phyloP scores from a whole-genome alignment of 1,284 basidiomycete genomes.

The Ustilago xerochloae region DNA sequence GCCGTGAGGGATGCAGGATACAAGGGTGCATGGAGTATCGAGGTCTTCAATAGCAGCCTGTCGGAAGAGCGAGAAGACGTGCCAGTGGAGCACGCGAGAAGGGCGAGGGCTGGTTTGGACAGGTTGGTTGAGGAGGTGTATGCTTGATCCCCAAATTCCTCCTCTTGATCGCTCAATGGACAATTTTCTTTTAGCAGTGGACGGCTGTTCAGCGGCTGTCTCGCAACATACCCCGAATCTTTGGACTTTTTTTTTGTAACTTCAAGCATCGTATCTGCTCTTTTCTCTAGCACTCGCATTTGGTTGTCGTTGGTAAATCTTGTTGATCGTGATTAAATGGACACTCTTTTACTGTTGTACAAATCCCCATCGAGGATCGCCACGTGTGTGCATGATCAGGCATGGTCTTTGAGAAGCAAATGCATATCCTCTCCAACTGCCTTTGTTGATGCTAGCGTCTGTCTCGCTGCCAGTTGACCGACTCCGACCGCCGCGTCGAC shows the following conservation, averaged over 20 bases:
- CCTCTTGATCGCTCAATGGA: background rate
- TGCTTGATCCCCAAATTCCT: slow-evolving; percentile 1
- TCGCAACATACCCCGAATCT: background rate
- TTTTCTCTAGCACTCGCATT: slow-evolving; percentile 1
- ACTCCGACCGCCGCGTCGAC: slow-evolving; percentile 25
- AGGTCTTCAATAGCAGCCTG: slow-evolving; percentile 68
- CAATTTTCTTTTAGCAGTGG: background rate
- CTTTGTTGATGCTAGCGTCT: slow-evolving; percentile 23
- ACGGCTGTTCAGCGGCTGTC: too few relatives aligned
- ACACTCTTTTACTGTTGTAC: slow-evolving; percentile 3
- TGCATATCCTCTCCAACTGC: slow-evolving; percentile 40
- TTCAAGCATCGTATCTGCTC: background rate
- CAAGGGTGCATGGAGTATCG: slow-evolving; percentile 66
- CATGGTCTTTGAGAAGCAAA: slow-evolving; percentile 6
- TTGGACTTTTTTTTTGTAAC: background rate
- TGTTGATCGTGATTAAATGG: background rate
- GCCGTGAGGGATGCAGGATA: slow-evolving; percentile 65
- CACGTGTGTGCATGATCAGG: background rate
- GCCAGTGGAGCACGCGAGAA: slow-evolving; percentile 58
- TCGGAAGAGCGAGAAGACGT: slow-evolving; percentile 39
- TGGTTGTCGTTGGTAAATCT: background rate
- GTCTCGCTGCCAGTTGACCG: slow-evolving; percentile 40
- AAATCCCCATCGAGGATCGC: background rate
- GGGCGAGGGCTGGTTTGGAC: slow-evolving; percentile 51
- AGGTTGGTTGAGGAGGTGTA: slow-evolving; percentile 42